Evolutionary conservation across 2,329 filamentous ascomycete species (phyloP).

Genomic region (Metarhizium guizhouense): DNA sequence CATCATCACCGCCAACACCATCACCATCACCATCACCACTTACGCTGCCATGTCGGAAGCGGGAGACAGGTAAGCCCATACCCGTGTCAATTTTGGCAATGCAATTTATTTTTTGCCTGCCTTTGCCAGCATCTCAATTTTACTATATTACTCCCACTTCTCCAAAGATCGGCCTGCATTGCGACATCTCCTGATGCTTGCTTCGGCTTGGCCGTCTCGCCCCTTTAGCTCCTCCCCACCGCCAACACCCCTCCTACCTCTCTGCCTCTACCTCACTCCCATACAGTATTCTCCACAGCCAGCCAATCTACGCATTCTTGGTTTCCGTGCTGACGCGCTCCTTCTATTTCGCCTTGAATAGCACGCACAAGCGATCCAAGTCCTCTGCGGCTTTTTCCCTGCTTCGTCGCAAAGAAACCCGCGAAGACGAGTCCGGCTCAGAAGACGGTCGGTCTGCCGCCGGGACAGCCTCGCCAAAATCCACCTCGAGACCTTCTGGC

Average conservation of each 20-base stretch:
- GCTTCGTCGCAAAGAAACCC: slow-evolving; percentile 42
- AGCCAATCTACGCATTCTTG: neutral
- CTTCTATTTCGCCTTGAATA: neutral
- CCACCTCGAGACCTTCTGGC: slow-evolving; percentile 20
- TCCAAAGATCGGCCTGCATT: neutral
- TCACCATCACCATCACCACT: neutral
- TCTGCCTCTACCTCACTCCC: too few species aligned
- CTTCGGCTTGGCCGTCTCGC: neutral
- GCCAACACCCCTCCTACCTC: neutral
- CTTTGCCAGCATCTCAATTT: neutral
- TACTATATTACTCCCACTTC: too few species aligned
- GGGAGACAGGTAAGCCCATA: slow-evolving; percentile 18
- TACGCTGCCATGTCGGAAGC: slow-evolving; percentile 20
- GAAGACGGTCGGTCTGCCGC: slow-evolving; percentile 38
- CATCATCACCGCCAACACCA: neutral
- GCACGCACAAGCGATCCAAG: slow-evolving; percentile 43
- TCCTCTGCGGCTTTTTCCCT: slow-evolving; percentile 43
- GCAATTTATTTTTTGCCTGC: neutral
- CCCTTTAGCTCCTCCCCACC: neutral
- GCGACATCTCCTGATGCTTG: neutral
- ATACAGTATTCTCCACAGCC: neutral
- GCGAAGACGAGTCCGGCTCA: slow-evolving; percentile 43
- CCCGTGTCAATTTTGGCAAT: neutral
- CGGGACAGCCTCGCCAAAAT: slow-evolving; percentile 23
- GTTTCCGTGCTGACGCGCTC: neutral